phyloP scores from a whole-genome alignment of 2,329 filamentous ascomycete species.

The Gnomoniopsis smithogilvyi region DNA sequence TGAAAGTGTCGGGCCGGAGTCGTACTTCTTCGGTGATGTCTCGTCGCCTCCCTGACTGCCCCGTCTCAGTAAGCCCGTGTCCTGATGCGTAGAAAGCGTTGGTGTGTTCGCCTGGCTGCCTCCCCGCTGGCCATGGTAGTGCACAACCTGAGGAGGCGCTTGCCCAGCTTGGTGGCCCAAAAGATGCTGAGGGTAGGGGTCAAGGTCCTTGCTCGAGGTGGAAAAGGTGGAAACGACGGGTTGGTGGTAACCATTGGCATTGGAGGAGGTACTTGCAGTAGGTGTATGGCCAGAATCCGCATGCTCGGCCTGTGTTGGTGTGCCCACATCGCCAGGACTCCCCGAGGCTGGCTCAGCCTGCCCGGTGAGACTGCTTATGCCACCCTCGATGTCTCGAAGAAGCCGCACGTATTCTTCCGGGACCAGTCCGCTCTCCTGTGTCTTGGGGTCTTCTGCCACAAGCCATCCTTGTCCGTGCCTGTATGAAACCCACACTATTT shows the following conservation, averaged over 20 bases:
- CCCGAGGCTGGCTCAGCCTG: constrained; percentile 51
- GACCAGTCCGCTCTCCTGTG: constrained; percentile 88
- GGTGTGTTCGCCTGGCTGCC: constrained; percentile 65
- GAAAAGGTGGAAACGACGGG: constrained; percentile 67
- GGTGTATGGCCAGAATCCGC: constrained; percentile 43
- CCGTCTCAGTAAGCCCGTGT: constrained; percentile 42
- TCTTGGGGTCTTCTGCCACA: constrained; percentile 93
- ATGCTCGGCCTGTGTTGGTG: constrained; percentile 61
- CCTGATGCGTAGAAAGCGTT: constrained; percentile 51
- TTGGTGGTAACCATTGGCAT: constrained; percentile 63
- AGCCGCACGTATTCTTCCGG: constrained; percentile 95
- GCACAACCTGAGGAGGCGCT: constrained; percentile 61
- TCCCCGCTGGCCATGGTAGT: constrained; percentile 66
- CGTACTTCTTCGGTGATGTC: constrained; percentile 31
- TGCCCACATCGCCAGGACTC: constrained; percentile 54
- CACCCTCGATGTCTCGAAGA: constrained; percentile 88
- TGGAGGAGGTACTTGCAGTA: constrained; percentile 36
- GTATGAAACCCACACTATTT: constrained; percentile 95
- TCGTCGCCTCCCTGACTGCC: constrained; percentile 44
- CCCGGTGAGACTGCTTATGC: constrained; percentile 69
- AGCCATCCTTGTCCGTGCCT: constrained; percentile 96
- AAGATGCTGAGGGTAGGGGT: constrained; percentile 65
- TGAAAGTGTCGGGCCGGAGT: constrained; percentile 37
- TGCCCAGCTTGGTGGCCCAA: constrained; percentile 61
- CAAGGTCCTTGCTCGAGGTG: constrained; percentile 66